Conservation (phyloP, 495 filamentous ascomycete genomes). For the Glutinoglossum americanum region DNA sequence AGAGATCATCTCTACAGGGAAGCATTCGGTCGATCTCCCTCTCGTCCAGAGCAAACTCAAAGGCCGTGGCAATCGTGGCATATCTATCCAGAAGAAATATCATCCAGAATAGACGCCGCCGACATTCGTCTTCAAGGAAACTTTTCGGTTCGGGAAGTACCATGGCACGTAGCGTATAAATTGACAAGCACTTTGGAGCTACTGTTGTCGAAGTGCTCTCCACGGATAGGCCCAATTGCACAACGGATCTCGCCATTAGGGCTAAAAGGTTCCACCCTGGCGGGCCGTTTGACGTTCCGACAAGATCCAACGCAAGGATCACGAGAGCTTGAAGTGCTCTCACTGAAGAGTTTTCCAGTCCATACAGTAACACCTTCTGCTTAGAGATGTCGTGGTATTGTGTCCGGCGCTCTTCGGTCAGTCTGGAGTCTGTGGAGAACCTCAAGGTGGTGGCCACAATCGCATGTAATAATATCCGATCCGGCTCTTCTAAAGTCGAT, state of each 20-base stretch:
- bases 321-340: constrained; percentile 71
- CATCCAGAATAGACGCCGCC: constrained; percentile 78
- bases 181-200: constrained; percentile 53
- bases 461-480: constrained; percentile 63
- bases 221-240: constrained; percentile 63
- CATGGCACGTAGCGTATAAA: constrained; percentile 66
- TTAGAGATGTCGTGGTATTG: constrained; percentile 64
- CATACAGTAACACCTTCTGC: constrained; percentile 63
- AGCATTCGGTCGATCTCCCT: constrained; percentile 73
- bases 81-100: constrained; percentile 76
- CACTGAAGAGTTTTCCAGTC: constrained; percentile 70
- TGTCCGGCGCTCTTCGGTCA: constrained; percentile 46
- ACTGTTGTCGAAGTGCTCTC: constrained; percentile 57
- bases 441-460: constrained; percentile 70
- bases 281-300: constrained; percentile 62
- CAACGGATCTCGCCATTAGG: constrained; percentile 62
- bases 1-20: constrained; percentile 72
- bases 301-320: constrained; percentile 58
- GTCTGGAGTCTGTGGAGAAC: constrained; percentile 51
- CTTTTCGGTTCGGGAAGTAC: constrained; percentile 60
- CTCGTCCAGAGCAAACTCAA: constrained; percentile 73
- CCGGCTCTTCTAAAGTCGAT: constrained; percentile 51
- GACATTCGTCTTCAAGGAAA: constrained; percentile 73
- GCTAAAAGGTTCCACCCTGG: constrained; percentile 80
- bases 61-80: constrained; percentile 70